Evolutionary conservation across 148 eudicot genomes (phyloP).

Genomic region (Nepenthes mirabilis): DNA sequence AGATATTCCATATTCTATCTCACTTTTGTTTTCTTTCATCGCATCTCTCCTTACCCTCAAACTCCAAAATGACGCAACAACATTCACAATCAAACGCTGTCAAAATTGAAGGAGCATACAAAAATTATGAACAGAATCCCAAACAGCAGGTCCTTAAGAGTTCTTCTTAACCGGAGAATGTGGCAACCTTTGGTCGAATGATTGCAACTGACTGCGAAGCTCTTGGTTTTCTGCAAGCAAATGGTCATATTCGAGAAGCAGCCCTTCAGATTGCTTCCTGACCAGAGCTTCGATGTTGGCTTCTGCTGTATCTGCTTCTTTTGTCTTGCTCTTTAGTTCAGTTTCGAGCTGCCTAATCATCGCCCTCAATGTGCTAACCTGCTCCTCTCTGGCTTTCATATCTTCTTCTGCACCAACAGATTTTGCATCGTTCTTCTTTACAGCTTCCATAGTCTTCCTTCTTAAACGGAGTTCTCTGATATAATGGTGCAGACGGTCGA

Average conservation of each 20-base stretch:
- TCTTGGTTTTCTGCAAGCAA: constrained; percentile 46
- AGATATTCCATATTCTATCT: no score
- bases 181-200: constrained; percentile 21
- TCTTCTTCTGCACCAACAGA: constrained; percentile 20
- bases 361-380: constrained; percentile 10
- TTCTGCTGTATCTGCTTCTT: constrained; percentile 29
- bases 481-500: constrained; percentile 33
- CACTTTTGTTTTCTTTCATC: neutral
- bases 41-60: neutral
- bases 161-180: constrained; percentile 28
- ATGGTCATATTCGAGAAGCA: constrained; percentile 47
- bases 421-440: constrained; percentile 26
- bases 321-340: constrained; percentile 20
- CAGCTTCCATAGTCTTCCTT: constrained; percentile 28
- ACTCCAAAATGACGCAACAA: constrained; percentile 1
- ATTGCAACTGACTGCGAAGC: constrained; percentile 33
- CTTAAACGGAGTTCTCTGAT: constrained; percentile 28
- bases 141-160: constrained; percentile 9
- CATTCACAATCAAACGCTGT: neutral
- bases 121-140: constrained; percentile 1
- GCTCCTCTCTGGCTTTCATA: constrained; percentile 26
- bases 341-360: constrained; percentile 19
- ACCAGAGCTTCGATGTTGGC: constrained; percentile 29
- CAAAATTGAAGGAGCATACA: constrained; percentile 1
- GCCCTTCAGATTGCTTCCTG: constrained; percentile 44